phyloP scores from a whole-genome alignment of 192 early-diverging fungal genomes.

The Linnemannia zychae region DNA sequence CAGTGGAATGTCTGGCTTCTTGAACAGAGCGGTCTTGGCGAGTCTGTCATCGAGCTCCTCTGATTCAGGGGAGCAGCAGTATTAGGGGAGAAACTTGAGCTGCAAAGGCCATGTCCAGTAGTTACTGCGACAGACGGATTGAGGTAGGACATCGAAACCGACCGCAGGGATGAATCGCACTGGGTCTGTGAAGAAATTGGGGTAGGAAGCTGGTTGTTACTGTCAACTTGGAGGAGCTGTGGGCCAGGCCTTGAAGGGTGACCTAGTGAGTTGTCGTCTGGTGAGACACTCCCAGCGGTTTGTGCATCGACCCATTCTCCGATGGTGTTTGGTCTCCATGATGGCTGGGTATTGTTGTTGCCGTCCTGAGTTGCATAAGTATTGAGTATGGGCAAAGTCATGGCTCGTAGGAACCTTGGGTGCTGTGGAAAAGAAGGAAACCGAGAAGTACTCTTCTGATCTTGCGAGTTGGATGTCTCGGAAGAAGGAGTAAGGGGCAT shows the following conservation, averaged over 20 bases:
- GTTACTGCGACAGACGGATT: background rate
- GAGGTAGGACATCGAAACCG: conserved; percentile 18
- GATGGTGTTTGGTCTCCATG: background rate
- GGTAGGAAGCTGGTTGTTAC: background rate
- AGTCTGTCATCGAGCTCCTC: conserved; percentile 21
- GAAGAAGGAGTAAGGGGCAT: background rate
- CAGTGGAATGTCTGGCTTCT: conserved; percentile 22
- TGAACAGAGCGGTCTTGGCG: conserved; percentile 9
- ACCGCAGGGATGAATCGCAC: conserved; percentile 5
- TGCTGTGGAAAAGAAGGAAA: background rate
- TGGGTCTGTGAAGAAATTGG: background rate
- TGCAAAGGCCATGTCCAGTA: background rate
- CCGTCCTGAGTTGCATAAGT: conserved; percentile 6
- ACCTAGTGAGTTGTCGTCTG: background rate
- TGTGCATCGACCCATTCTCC: background rate
- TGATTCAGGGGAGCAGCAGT: background rate
- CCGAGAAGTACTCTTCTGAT: background rate
- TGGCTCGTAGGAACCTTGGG: conserved; percentile 30
- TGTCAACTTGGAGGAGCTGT: background rate
- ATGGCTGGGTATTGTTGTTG: background rate
- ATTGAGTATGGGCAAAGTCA: conserved; percentile 29
- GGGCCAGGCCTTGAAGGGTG: background rate
- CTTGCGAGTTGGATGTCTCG: background rate
- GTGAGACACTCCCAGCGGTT: background rate
- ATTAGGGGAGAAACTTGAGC: background rate